Evolutionary conservation across 805 yeast genomes (phyloP).

Genomic region (Lachancea cidri): DNA sequence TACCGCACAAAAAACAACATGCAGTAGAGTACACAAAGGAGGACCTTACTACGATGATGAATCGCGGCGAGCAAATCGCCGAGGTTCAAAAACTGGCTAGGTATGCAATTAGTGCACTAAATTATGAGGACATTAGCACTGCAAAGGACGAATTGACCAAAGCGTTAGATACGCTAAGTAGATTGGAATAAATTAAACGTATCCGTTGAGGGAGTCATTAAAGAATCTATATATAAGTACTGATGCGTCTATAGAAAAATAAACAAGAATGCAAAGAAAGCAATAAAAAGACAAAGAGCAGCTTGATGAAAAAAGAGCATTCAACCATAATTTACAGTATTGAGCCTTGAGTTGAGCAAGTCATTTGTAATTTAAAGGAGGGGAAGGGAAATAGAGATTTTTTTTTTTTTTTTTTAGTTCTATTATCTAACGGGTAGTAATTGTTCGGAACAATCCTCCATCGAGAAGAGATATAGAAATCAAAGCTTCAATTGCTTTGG

Average conservation of each 20-base stretch:
- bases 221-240: slow-evolving; percentile 6
- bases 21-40: slow-evolving; percentile 2
- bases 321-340: slow-evolving; percentile 1
- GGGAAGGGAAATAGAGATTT: no score
- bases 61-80: slow-evolving; percentile 49
- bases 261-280: slow-evolving; percentile 7
- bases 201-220: slow-evolving; percentile 11
- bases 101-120: slow-evolving; percentile 73
- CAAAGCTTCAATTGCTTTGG: slow-evolving; percentile 74
- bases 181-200: slow-evolving; percentile 2
- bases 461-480: no score
- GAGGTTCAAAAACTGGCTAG: slow-evolving; percentile 65
- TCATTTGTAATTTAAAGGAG: not conserved
- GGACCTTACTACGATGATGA: slow-evolving; percentile 40
- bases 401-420: no score
- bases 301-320: not conserved
- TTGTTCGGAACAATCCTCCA: no score
- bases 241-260: slow-evolving; percentile 8
- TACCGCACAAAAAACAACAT: not conserved
- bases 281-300: not conserved
- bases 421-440: no score
- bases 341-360: slow-evolving; percentile 5
- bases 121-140: slow-evolving; percentile 67
- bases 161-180: slow-evolving; percentile 43
- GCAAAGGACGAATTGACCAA: slow-evolving; percentile 56